Base-by-base conservation (phyloP, 2,329 filamentous ascomycete genomes). In the Cladophialophora immunda region DNA sequence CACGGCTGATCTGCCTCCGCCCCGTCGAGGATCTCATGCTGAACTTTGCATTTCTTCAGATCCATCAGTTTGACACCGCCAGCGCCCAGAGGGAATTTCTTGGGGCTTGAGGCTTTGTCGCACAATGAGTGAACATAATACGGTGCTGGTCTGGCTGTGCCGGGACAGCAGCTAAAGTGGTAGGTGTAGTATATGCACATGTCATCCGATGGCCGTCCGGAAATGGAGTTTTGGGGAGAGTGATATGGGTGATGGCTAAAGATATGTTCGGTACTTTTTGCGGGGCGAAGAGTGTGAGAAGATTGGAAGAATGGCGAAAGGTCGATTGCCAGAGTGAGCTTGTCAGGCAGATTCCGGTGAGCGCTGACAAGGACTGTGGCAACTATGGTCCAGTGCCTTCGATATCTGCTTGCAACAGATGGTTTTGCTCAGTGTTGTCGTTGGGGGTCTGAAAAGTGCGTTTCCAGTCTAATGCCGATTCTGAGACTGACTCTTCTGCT, bases 151-250 rank as follows among this genome's bases (percentile, higher is more conserved):
- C 58, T 62, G 8, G 70, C 69, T 29, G 71, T 72, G 30, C 71
- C 71, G 25, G 71, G 71, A 57, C 71, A 73, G 62, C 71, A 73
- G 34, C 61, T 68, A 67, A 71, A 73, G 45, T 73, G 71, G 45
- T 72, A 73, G 64, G 71, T 73, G 53, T 71, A 69, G 52, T 73
- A 73, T 41, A 71, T 70, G 50, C 71, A 73, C 71, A 73, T 73
- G 15, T 50, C 45, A 22, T 27, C 22, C 34, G 56, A 50, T 25
- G 25, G 9, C 22, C 9, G 22, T 25, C 45, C 11, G 19, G 9
- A 15, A 27, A n/a, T 50, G 45, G 45, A 25, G 17, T 15, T 50
- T 3, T 25, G 45, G 19, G 13, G 15, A 4, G 17, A 50, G 22
- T 2, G 19, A 27, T 13, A 3, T 13, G 45, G 19, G 45, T 27